Evolutionary conservation across 2,329 filamentous ascomycete genomes (phyloP).

Genomic region (Epichloe baconii): DNA sequence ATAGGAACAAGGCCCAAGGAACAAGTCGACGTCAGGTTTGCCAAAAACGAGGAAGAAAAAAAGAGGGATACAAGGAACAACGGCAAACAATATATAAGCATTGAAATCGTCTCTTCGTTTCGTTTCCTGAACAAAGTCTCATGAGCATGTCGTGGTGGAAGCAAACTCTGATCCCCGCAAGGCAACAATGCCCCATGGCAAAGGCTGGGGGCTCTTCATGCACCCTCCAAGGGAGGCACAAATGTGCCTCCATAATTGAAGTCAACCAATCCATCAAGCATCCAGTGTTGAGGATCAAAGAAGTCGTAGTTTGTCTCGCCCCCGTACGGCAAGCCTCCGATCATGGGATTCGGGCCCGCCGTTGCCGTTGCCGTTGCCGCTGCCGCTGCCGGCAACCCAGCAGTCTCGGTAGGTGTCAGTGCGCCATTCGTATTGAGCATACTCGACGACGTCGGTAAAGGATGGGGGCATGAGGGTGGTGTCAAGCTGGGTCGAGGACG

Average conservation of each 20-base stretch:
- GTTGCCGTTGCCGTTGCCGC: too few relatives aligned
- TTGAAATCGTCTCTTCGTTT: too few relatives aligned
- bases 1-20: too few relatives aligned
- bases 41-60: too few relatives aligned
- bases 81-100: too few relatives aligned
- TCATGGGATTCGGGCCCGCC: slow-evolving; percentile 30
- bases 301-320: slow-evolving; percentile 67
- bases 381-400: slow-evolving; percentile 19
- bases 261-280: slow-evolving; percentile 73
- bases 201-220: slow-evolving; percentile 17
- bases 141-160: too few relatives aligned
- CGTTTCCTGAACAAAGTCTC: too few relatives aligned
- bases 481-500: slow-evolving; percentile 52
- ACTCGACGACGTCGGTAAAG: slow-evolving; percentile 27
- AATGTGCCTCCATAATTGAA: slow-evolving; percentile 54
- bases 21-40: too few relatives aligned
- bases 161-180: background rate
- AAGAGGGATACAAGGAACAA: too few relatives aligned
- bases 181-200: background rate
- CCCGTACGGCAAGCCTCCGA: slow-evolving; percentile 40
- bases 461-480: slow-evolving; percentile 37
- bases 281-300: slow-evolving; percentile 88
- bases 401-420: slow-evolving; percentile 37
- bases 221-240: slow-evolving; percentile 39
- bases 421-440: slow-evolving; percentile 37